These are phyloP conservation scores for Penicillium sp. DNA, from an alignment of 2,329 filamentous ascomycete genomes.

Conservation along the genomic window DNA sequence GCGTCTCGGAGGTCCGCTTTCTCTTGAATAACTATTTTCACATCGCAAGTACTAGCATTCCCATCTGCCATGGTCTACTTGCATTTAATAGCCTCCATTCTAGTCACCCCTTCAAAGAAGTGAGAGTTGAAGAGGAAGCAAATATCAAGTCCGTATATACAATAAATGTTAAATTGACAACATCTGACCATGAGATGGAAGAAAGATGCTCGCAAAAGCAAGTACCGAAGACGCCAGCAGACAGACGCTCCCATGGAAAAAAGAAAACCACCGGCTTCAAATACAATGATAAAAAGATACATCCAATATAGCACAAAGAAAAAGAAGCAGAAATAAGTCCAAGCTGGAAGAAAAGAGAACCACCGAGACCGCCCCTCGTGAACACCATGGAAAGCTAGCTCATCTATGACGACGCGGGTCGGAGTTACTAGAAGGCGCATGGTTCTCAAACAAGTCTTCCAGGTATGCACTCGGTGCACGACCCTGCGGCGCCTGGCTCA, in stretches of 20 bases:
- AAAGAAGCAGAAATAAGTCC: neutral
- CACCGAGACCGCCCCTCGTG: neutral
- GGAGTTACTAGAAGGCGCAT: slow-evolving; percentile 35
- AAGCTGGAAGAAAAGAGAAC: neutral
- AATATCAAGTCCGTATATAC: neutral
- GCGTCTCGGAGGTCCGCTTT: neutral
- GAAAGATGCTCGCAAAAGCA: neutral
- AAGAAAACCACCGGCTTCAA: neutral
- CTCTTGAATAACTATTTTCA: no score
- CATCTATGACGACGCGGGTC: slow-evolving; percentile 11
- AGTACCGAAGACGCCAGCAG: neutral
- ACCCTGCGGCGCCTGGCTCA: slow-evolving; percentile 61
- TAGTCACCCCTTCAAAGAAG: no score
- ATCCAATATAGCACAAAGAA: neutral
- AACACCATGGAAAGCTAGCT: neutral
- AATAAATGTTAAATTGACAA: neutral
- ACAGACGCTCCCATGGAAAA: neutral
- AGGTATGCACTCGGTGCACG: slow-evolving; percentile 84
- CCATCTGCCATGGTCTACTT: no score
- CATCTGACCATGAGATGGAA: neutral
- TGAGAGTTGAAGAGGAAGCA: no score
- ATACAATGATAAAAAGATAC: neutral
- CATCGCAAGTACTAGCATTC: no score
- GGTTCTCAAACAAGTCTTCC: slow-evolving; percentile 81
- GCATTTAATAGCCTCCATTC: no score